Base-by-base conservation (phyloP, 1,284 basidiomycete species). In the Fomitopsis palustris region DNA sequence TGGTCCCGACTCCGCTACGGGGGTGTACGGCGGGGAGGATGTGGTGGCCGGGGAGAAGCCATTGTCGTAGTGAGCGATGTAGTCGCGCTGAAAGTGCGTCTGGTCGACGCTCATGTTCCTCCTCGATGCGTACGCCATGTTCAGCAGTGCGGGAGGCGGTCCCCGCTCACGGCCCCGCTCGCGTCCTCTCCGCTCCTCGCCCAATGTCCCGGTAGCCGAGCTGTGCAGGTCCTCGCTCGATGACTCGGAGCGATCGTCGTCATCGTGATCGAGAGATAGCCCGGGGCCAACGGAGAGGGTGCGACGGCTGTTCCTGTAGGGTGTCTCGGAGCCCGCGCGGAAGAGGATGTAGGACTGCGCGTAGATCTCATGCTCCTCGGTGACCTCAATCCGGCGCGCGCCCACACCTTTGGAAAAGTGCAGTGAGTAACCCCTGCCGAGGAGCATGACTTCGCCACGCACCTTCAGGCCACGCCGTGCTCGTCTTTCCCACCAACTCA, bases 381-480 rank as follows among this genome's bases (percentile, higher is more conserved):
- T 83, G 17, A 93, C 80, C 58, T 97, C 94, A 55, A 90, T 77
- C 19, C 91, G 83, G 38, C 90, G 81, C 31, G 90, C 85, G 57
- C 93, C 95, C 61, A 92, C 82, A 38, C 93, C 94, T 88, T 67
- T 12, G 37, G 6, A 61, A 49, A 56, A 56, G 53, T 35, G 38
- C 33, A 27, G 23, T 25, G 23, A 47, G 41, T 31, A 56, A n/a
- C 29, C 2, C 38, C 42, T 35, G n/a, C 3, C 21, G 33, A 53
- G 16, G 21, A 17, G 53, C 29, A 52, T 12, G 25, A 38, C 45
- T 27, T 38, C 56, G 43, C 45, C 14, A 73, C 82, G 56, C 65
- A 94, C 95, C 92, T 82, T 98, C 95, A 4, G 92, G 89, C 91
- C 95, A 97, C 23, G 77, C 75, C 6, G 80, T 84, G 14, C 74